These are phyloP conservation scores for Chytriomyces hyalinus DNA, from an alignment of 192 early-diverging fungal genomes.

Conservation along the genomic window DNA sequence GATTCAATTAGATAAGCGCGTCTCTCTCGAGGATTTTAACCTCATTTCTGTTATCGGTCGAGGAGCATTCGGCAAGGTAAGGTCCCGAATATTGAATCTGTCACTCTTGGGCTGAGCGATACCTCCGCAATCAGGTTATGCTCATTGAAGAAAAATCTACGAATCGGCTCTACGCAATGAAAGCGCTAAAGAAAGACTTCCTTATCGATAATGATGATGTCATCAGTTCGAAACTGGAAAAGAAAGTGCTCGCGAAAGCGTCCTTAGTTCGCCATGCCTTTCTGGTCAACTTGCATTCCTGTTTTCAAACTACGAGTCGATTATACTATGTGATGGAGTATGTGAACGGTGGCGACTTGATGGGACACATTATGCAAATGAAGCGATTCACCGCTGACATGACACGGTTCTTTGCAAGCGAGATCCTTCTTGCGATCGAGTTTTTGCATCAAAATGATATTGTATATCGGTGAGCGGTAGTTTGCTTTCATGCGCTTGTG, in stretches of 20 bases:
- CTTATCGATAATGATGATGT: slow-evolving; percentile 99
- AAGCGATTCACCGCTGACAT: slow-evolving; percentile 85
- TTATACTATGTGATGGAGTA: slow-evolving; percentile 98
- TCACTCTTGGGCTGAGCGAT: neutral
- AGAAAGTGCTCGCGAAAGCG: slow-evolving; percentile 89
- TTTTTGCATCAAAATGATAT: slow-evolving; percentile 95
- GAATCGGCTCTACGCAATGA: slow-evolving; percentile 90
- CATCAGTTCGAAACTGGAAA: slow-evolving; percentile 88
- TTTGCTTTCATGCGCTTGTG: too few species aligned
- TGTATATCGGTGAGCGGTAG: slow-evolving; percentile 71
- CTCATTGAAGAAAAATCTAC: slow-evolving; percentile 88
- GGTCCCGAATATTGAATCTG: neutral
- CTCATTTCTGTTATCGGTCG: slow-evolving; percentile 95
- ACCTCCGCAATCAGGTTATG: slow-evolving; percentile 69
- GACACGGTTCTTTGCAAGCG: slow-evolving; percentile 95
- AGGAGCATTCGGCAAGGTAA: slow-evolving; percentile 97
- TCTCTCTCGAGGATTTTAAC: slow-evolving; percentile 90
- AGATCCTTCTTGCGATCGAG: slow-evolving; percentile 91
- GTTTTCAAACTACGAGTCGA: slow-evolving; percentile 27
- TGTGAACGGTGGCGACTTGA: slow-evolving; percentile 94
- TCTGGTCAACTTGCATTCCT: slow-evolving; percentile 63
- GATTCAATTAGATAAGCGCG: slow-evolving; percentile 46
- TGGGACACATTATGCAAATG: slow-evolving; percentile 94
- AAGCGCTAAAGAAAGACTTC: slow-evolving; percentile 97
- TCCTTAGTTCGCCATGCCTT: slow-evolving; percentile 92